phyloP scores from a whole-genome alignment of 2,329 filamentous ascomycete genomes.

The Bipolaris zeicola region DNA sequence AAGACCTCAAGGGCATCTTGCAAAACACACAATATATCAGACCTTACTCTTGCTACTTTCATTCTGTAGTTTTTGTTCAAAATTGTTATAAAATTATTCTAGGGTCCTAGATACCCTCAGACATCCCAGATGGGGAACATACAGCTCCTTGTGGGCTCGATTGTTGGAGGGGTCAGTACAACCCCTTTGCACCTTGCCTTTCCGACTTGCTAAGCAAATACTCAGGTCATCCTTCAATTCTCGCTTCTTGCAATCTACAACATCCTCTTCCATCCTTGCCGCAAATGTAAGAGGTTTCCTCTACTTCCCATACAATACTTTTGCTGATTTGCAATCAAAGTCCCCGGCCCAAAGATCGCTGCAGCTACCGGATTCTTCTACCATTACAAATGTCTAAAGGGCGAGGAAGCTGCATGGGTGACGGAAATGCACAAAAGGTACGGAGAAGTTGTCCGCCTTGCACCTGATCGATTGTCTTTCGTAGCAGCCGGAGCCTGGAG shows the following conservation, averaged over 20 bases:
- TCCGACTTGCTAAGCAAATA: no score
- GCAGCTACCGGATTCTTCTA: neutral
- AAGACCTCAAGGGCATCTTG: no score
- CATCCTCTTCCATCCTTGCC: conserved; percentile 5
- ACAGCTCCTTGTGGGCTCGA: no score
- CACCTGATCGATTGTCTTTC: conserved; percentile 11
- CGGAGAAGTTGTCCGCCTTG: conserved; percentile 15
- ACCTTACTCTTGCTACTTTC: no score
- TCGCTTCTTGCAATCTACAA: neutral
- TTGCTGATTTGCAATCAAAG: neutral
- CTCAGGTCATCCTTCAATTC: neutral
- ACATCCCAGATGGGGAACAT: no score
- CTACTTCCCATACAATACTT: neutral
- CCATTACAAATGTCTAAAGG: neutral
- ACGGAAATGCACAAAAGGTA: conserved; percentile 1
- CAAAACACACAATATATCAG: no score
- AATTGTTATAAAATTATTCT: no score
- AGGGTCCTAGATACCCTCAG: no score
- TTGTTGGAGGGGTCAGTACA: no score
- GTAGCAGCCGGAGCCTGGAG: conserved; percentile 13
- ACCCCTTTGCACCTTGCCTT: no score
- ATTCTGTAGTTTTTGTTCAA: no score
- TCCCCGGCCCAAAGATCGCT: neutral
- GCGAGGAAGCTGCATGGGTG: neutral
- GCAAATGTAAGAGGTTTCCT: neutral